A percentile compares a stretch with the other conserved stretches of the same genome.
Conservation (phyloP, 257 asterid genomes). For the Buddleja alternifolia region DNA sequence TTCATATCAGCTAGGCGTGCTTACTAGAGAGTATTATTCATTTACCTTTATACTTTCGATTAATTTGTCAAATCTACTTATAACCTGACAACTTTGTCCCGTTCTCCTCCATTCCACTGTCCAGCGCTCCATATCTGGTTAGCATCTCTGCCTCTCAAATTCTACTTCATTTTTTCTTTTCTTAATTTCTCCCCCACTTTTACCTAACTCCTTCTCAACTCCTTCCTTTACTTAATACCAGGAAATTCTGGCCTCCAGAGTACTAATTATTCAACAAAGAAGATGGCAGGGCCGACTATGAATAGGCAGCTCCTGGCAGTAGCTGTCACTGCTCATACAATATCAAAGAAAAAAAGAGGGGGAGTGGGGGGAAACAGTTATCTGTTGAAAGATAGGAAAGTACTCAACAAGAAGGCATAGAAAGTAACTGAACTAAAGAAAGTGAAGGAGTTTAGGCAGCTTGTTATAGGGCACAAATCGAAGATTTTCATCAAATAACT, state of each 20-base stretch:
- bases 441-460: neutral
- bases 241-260: no score
- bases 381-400: no score
- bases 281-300: no score
- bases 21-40: neutral
- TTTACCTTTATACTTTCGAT: neutral
- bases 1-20: neutral
- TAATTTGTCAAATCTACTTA: neutral
- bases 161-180: neutral
- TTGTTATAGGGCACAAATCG: neutral
- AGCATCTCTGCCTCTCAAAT: neutral
- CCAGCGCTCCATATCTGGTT: no score
- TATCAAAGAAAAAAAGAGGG: no score
- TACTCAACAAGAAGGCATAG: slow-evolving; percentile 14
- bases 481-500: neutral
- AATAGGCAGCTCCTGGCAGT: no score
- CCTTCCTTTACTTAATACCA: neutral
- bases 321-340: no score
- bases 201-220: neutral
- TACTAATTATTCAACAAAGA: no score
- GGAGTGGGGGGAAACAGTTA: no score
- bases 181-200: neutral
- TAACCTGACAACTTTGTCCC: neutral
- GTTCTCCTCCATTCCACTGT: neutral
- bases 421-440: neutral